These are phyloP conservation scores for Leccinum subtestaceum DNA, from an alignment of 768 basidiomycete species.

Conservation along the genomic window DNA sequence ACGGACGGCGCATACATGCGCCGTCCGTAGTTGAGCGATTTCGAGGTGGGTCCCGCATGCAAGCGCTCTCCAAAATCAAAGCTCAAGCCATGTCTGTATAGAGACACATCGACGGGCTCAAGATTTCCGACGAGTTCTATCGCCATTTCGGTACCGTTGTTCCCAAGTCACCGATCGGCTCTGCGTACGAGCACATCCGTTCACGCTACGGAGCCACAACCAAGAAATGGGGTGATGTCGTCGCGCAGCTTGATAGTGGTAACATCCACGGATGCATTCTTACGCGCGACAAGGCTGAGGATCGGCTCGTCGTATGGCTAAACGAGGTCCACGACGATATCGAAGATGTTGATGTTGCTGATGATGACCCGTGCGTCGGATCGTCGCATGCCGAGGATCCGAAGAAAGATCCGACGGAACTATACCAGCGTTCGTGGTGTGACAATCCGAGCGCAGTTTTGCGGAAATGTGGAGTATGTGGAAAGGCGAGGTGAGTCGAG, in stretches of 20 bases:
- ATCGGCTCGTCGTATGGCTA: constrained; percentile 56
- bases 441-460: constrained; percentile 58
- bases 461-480: constrained; percentile 49
- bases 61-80: not conserved
- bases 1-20: no score
- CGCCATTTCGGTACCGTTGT: constrained; percentile 41
- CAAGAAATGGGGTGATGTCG: constrained; percentile 5
- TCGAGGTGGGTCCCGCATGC: constrained; percentile 39
- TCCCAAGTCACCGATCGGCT: constrained; percentile 49
- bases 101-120: constrained; percentile 40
- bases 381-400: not conserved
- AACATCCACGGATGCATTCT: constrained; percentile 19
- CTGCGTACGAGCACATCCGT: constrained; percentile 48
- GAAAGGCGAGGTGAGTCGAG: constrained; percentile 36
- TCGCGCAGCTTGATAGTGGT: constrained; percentile 35
- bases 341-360: not conserved
- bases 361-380: not conserved
- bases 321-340: constrained; percentile 41
- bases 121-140: constrained; percentile 50
- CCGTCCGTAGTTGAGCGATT: constrained; percentile 34
- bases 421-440: constrained; percentile 63
- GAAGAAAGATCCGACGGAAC: constrained; percentile 36
- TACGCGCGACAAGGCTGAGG: constrained; percentile 42
- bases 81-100: constrained; percentile 14
- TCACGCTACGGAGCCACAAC: constrained; percentile 41